Evolutionary conservation across 2,329 filamentous ascomycete species (phyloP), one percentile per base, ranked within the genome.

Genomic region (Dactylonectria estremocensis): DNA sequence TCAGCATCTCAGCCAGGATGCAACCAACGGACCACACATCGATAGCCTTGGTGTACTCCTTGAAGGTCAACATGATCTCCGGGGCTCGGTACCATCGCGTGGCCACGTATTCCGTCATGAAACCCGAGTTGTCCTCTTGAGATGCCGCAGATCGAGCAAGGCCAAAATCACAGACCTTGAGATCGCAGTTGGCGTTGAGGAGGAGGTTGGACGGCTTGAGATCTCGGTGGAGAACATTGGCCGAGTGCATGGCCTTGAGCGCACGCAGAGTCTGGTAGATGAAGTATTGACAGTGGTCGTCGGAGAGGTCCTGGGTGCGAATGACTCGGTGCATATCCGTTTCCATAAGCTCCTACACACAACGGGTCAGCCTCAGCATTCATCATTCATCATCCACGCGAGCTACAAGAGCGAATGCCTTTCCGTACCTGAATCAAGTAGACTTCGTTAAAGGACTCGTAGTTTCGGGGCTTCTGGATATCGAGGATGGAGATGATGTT

Each of bases 91-190:
- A 99, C 96, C 96, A 99, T 78, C 96, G 92, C 53, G 96, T 99
- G 58, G 96, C 96, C 64, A 99, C 96, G 81, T 99, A 99, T 97
- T 99, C 96, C 16, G 96, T 99, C 96, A 99, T 99, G 89, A 99
- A 99, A 22, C 96, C 96, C n/a, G 95, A 98, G 84, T 99, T 99
- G 83, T 99, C 96, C 79, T 99, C 96, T 74, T 97, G 97, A 10
- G 95, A 98, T 9, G 96, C 96, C 13, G 96, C 96, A 10, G 95
- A 98, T 78, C 95, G 92, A 55, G 96, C 96, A 64, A 99, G 90
- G 79, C 96, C 96, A 78, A 99, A 99, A 82, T 99, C 96, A 84
- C 96, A 99, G 75, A 99, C 96, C 84, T 99, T 99, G 75, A 99
- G 88, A 84, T 99, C 96, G 83, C 96, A 99, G 84, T 99, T 99